Evolutionary conservation across 345 rosid species (phyloP), one percentile per base, ranked within the genome.

Genomic region (Euphorbia tirucalli): DNA sequence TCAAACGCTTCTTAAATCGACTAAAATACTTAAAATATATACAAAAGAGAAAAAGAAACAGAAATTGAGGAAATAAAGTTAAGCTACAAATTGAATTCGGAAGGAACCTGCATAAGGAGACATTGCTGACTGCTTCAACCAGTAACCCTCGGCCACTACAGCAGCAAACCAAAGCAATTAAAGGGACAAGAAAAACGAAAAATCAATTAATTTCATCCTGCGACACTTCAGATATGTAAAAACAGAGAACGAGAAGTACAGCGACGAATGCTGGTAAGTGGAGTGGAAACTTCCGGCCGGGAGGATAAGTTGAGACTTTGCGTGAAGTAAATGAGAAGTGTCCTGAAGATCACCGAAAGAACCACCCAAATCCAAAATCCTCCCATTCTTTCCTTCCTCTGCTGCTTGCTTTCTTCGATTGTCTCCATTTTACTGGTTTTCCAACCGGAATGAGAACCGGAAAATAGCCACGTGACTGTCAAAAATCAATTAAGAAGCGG

Each of bases 211-310:
- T 18, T 21, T 4, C 3, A 2, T 15, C 30, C 9, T 5, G 16
- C 9, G n/a, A 21, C 43, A 30, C 28, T 18, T 64, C 14, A 4
- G 4, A 41, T 21, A 22, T 13, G 21, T 14, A 15, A 64, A 7
- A 9, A 64, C 0, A 37, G 30, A 24, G 5, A 27, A 41, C 28
- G 74, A 56, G 72, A 46, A 65, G 39, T 91, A 95, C 99, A 80
- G 86, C 99, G 99, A 67, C 96, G 97, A 64, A 95, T 78, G 86
- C 93, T 86, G 85, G 93, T 87, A 84, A 95, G 88, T 65, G 99
- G 99, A 25, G 98, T 92, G 66, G 99, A 86, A 85, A 90, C 87
- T 81, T 95, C 99, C 22, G 97, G 97, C 43, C 99, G 96, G 24
- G 93, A 87, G 66, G 94, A 83, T 55, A 93, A 81, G 63, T 85